Evolutionary conservation across 768 basidiomycete species (phyloP), one percentile per base, ranked within the genome.

Genomic region (Boletus rex-veris): DNA sequence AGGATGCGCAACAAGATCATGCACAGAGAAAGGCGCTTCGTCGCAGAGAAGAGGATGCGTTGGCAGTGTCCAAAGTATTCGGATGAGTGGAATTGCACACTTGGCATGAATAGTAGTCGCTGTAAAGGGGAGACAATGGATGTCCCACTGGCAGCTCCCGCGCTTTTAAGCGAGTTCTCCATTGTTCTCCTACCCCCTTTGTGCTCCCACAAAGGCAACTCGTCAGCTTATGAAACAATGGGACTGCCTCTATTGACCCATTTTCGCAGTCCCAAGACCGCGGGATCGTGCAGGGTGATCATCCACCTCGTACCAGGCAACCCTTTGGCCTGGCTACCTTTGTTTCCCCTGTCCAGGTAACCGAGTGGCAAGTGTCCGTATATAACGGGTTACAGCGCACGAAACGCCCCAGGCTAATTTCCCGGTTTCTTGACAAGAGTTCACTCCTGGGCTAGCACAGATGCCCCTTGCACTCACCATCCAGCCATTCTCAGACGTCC

Each of bases 11-110:
- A 67, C 74, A 76, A 58, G 88, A 92, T 58, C 77, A 79, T 51
- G 74, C 75, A 51, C 74, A 73, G 54, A 81, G 94, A 65, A 83
- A 83, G 64, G 85, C 83, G 51, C 70, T 74, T 61, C 80, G 87
- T 53, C 79, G 75, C 68, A 75, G 81, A 53, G 80, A 77, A 42
- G 91, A 95, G 71, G 84, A 91, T 71, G 84, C 83, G 55, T 72
- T 99, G 64, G 88, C 86, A 24, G 90, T 94, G 51, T 76, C 85
- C 30, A 93, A 90, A 71, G 89, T 99, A 30, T 99, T 99, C 71
- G 84, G 88, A 51, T 99, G 77, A 82, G 62, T 28, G 45, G 18
- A 44, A 7, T 36, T 55, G 53, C 31, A 33, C 21, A 16, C 33
- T 21, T 50, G 26, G 36, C 31, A 44, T 35, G 39, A 45, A 51